These are phyloP conservation scores for Lolium perenne DNA, from an alignment of 176 grass and related monocot genomes.

Conservation along the genomic window DNA sequence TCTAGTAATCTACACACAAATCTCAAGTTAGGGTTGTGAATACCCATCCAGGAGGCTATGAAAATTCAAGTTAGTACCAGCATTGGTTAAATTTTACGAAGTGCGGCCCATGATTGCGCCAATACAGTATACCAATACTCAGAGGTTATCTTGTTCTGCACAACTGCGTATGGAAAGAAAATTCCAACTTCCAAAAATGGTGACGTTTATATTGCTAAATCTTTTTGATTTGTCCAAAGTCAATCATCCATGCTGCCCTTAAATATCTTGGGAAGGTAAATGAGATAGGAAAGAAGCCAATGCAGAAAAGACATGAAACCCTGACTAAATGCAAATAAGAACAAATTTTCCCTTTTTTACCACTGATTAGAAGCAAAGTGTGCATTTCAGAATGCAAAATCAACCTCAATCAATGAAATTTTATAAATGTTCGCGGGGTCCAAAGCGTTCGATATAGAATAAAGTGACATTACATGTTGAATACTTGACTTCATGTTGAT, in stretches of 20 bases:
- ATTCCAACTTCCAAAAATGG: not conserved
- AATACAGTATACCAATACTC: not conserved
- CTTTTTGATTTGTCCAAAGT: not conserved
- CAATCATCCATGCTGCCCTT: not conserved
- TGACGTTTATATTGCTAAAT: not conserved
- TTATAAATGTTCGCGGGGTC: not conserved
- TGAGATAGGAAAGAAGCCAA: constrained; percentile 24
- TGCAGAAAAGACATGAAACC: not conserved
- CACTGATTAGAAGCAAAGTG: not conserved
- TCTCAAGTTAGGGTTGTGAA: constrained; percentile 2
- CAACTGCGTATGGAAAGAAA: not conserved
- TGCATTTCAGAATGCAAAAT: constrained; percentile 10
- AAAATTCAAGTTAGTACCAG: not conserved
- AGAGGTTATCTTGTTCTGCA: not conserved
- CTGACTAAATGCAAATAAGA: constrained; percentile 18
- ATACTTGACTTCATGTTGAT: not conserved
- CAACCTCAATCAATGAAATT: constrained; percentile 1
- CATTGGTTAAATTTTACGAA: constrained; percentile 7
- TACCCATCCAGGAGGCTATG: not conserved
- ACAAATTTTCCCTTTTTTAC: constrained; percentile 1
- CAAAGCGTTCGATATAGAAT: constrained; percentile 14
- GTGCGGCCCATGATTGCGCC: not conserved
- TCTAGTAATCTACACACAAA: too few species aligned
- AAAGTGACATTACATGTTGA: not conserved
- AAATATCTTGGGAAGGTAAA: constrained; percentile 25